Conservation (phyloP, 75 land plant genomes). For the Sequoia sempervirens region DNA sequence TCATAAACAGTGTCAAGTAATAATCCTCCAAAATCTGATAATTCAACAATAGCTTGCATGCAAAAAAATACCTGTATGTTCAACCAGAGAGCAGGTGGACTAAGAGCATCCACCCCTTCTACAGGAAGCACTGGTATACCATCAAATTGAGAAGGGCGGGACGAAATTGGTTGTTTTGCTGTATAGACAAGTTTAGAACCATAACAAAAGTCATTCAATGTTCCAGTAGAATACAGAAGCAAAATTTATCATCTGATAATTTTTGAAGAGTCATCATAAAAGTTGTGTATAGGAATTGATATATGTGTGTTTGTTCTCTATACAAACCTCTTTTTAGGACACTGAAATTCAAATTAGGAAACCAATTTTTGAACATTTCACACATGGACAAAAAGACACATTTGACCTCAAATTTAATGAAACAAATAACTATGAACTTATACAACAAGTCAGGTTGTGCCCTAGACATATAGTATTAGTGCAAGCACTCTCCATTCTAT, state of each 20-base stretch:
- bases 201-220: neutral
- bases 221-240: neutral
- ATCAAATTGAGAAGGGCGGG: conserved; percentile 40
- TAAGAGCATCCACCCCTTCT: conserved; percentile 21
- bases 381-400: neutral
- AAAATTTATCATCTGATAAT: neutral
- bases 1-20: neutral
- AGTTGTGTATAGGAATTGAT: neutral
- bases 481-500: neutral
- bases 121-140: conserved; percentile 17
- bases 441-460: neutral
- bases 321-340: neutral
- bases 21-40: neutral
- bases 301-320: neutral
- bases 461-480: neutral
- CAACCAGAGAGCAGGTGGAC: conserved; percentile 32
- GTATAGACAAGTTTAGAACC: neutral
- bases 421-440: neutral
- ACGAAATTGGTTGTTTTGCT: conserved; percentile 40
- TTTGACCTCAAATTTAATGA: neutral
- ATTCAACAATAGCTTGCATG: neutral
- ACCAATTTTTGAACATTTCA: neutral
- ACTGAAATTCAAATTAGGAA: neutral
- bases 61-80: conserved; percentile 32
- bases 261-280: neutral